Evolutionary conservation across 139 green algal genomes (phyloP).

Genomic region (Coccomyxa sp.): DNA sequence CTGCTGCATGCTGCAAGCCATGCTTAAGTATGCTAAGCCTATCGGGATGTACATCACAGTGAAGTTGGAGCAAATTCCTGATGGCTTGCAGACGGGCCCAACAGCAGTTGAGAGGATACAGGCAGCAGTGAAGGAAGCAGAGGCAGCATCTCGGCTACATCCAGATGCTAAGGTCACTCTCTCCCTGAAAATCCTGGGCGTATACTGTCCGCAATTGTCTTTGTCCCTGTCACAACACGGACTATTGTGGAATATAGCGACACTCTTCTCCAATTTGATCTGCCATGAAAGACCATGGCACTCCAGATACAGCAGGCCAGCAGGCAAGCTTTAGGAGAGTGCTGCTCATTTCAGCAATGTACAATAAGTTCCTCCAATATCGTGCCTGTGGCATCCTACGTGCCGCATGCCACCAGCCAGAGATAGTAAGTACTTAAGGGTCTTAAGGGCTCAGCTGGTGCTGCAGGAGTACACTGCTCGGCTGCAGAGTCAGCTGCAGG

Average conservation of each 20-base stretch:
- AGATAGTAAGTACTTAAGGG: too few species aligned
- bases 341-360: too few species aligned
- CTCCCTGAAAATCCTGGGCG: not conserved
- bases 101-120: not conserved
- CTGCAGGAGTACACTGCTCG: too few species aligned
- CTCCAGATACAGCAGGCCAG: too few species aligned
- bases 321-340: not conserved
- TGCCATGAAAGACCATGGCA: too few species aligned
- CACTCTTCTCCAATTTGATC: too few species aligned
- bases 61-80: not conserved
- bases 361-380: too few species aligned
- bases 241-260: too few species aligned
- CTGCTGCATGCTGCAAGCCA: not conserved
- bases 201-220: not conserved
- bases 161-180: not conserved
- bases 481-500: not conserved
- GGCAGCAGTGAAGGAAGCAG: not conserved
- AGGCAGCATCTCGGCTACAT: not conserved
- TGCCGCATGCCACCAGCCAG: too few species aligned
- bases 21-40: too few species aligned
- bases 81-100: not conserved
- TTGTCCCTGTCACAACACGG: not conserved
- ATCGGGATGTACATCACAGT: not conserved
- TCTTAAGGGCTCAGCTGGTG: too few species aligned
- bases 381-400: too few species aligned